phyloP scores from a whole-genome alignment of 78 protist genomes.

The Anaeramoeba flamelloides region DNA sequence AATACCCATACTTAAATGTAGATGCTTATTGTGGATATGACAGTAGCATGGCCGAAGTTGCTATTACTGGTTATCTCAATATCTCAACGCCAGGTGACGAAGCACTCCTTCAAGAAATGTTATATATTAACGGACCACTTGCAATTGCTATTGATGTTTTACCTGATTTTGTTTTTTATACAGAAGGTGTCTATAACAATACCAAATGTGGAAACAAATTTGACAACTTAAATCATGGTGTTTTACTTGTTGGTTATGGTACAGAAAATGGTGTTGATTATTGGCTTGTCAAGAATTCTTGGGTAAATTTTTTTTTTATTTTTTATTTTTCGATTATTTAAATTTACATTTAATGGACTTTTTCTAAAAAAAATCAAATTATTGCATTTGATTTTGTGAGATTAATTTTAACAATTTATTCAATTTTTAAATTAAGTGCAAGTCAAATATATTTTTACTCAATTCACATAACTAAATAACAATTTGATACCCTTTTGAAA shows the following conservation, averaged over 20 bases:
- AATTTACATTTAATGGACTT: no score
- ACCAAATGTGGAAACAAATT: not conserved
- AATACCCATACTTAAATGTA: not conserved
- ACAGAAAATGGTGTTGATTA: not conserved
- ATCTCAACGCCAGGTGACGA: not conserved
- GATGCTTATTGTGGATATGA: constrained; percentile 1
- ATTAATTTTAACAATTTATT: no score
- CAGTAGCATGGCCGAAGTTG: not conserved
- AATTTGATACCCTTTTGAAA: no score
- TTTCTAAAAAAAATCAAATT: no score
- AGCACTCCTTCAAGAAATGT: not conserved
- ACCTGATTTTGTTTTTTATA: not conserved
- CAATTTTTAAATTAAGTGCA: no score
- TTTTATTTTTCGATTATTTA: no score
- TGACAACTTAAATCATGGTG: not conserved
- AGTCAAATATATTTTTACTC: no score
- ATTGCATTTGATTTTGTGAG: no score
- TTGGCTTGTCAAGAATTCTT: not conserved
- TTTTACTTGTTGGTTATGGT: not conserved
- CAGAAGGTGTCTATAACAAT: not conserved
- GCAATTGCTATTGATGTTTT: not conserved
- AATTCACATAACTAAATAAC: no score
- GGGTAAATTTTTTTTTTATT: no score
- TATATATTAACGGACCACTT: not conserved
- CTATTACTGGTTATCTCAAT: not conserved